These are phyloP conservation scores for Verticillium klebahnii DNA, from an alignment of 2,329 filamentous ascomycete genomes.

Conservation along the genomic window DNA sequence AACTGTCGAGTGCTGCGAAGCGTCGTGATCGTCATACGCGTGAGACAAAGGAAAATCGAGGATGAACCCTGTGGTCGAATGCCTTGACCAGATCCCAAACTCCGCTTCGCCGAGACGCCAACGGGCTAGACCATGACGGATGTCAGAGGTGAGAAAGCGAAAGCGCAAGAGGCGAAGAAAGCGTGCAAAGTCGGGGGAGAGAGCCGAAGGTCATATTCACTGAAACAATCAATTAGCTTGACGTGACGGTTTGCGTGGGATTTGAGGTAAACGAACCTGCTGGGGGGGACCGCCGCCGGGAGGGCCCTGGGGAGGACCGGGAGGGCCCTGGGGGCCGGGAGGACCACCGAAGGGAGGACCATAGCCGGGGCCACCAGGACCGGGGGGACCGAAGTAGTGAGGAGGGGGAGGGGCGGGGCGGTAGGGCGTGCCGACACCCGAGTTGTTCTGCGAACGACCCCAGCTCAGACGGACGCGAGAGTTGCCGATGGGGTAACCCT, in stretches of 20 bases:
- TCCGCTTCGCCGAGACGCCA: background rate
- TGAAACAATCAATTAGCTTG: background rate
- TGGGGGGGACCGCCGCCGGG: slow-evolving; percentile 25
- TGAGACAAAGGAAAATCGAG: background rate
- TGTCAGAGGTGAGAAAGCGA: background rate
- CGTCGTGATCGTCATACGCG: background rate
- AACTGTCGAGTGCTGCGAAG: background rate
- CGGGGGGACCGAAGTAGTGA: slow-evolving; percentile 48
- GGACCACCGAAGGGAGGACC: slow-evolving; percentile 43
- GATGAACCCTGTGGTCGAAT: background rate
- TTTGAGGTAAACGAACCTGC: background rate
- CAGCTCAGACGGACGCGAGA: slow-evolving; percentile 95
- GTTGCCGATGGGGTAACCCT: slow-evolving; percentile 98
- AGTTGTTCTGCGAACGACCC: slow-evolving; percentile 99
- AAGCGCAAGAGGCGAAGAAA: background rate
- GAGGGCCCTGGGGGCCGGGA: slow-evolving; percentile 28
- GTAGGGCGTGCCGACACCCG: slow-evolving; percentile 94
- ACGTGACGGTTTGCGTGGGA: background rate
- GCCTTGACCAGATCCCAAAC: background rate
- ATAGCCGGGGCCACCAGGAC: slow-evolving; percentile 31
- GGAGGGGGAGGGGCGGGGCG: slow-evolving; percentile 74
- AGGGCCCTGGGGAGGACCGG: slow-evolving; percentile 28
- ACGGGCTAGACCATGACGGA: background rate
- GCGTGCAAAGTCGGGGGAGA: background rate
- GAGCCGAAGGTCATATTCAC: background rate